These are phyloP conservation scores for Metarhizium brunneum DNA, from an alignment of 2,329 filamentous ascomycete genomes.

Conservation along the genomic window DNA sequence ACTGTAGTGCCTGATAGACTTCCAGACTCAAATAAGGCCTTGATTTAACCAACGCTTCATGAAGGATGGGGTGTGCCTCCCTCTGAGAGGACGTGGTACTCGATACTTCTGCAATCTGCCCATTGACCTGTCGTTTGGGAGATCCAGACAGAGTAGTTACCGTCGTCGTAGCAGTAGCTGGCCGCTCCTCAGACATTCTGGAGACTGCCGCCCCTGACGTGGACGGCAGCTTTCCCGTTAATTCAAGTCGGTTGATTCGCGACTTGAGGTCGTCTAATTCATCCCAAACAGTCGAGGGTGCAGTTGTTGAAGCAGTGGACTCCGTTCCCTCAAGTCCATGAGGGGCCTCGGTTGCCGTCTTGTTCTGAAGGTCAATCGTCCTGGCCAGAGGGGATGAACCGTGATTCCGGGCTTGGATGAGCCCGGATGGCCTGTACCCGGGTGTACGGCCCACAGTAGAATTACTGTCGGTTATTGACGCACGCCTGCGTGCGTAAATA, in stretches of 20 bases:
- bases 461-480: constrained; percentile 40
- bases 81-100: constrained; percentile 33
- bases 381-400: constrained; percentile 52
- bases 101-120: constrained; percentile 24
- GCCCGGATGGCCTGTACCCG: constrained; percentile 28
- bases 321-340: constrained; percentile 61
- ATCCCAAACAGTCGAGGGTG: constrained; percentile 93
- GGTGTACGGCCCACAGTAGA: constrained; percentile 31
- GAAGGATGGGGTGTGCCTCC: constrained; percentile 67
- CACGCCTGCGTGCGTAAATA: constrained; percentile 22
- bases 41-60: constrained; percentile 71
- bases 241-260: constrained; percentile 79
- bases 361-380: constrained; percentile 24
- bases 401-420: constrained; percentile 28
- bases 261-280: constrained; percentile 94
- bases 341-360: constrained; percentile 18
- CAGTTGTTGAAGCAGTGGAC: constrained; percentile 79
- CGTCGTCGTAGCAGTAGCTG: constrained; percentile 82
- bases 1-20: constrained; percentile 71
- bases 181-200: constrained; percentile 67
- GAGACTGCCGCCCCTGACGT: constrained; percentile 75
- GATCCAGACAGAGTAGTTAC: constrained; percentile 86
- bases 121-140: constrained; percentile 53
- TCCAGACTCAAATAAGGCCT: constrained; percentile 60
- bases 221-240: constrained; percentile 78